Evolutionary conservation across 179 eudicot genomes (phyloP), one percentile per base, ranked within the genome.

Genomic region (Corrigiola litoralis): DNA sequence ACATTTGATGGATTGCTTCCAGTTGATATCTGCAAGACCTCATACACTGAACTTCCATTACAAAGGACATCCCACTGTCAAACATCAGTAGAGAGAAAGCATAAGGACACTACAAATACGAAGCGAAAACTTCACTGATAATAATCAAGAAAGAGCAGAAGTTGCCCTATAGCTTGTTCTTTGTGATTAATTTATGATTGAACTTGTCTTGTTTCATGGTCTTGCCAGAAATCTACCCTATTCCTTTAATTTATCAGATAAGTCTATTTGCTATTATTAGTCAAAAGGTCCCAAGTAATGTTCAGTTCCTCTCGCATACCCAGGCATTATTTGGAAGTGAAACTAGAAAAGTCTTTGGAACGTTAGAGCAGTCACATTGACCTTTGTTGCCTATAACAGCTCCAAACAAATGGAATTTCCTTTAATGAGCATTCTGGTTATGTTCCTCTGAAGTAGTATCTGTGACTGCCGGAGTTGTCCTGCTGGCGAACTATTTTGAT

Each of bases 51-150:
- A 54, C 47, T 58, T 29, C 74, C 78, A 55, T 66, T 40, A 34
- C 75, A 71, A 28, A 79, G 72, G 61, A 71, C 65, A 72, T 82
- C 86, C 86, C 86, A 82, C 86, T 82, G 61, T 8, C 8, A 55
- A 23, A 32, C 44, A 61, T 28, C 27, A 63, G 18, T 20, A 48
- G 58, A 5, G 28, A 33, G 9, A 46, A 77, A 85, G 18, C 41
- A 29, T 12, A 41, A 44, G 42, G 24, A 31, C 28, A 23, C 16
- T 37, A 29, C 20, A 1, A 28, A 21, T 21, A n/a, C 20, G 33
- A 28, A 1, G 16, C 16, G 17, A 42, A 21, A 49, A 44, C 31
- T 12, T 37, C 12, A 21, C 32, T 13, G 12, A 40, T 4, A 18
- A 54, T 13, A 32, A 34, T 33, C 46, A 45, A 28, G 12, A 66